These are phyloP conservation scores for Anaeramoeba ignava DNA, from an alignment of 78 protist species.

Conservation along the genomic window DNA sequence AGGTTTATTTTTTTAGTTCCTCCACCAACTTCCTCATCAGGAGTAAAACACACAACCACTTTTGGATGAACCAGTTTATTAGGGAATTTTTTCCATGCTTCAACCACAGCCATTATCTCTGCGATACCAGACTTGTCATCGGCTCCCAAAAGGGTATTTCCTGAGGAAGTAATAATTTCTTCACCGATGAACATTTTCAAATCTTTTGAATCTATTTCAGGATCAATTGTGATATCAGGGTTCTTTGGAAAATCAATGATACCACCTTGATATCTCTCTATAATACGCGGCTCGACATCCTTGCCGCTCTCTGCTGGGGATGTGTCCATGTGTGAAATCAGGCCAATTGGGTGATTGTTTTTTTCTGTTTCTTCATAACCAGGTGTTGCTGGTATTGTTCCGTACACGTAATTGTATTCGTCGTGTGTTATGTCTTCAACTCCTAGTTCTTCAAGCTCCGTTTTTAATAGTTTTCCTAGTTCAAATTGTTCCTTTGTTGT, in stretches of 20 bases:
- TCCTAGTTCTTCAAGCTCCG: neutral
- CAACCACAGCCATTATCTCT: neutral
- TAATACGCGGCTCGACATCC: neutral
- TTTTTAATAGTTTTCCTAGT: neutral
- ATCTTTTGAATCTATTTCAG: neutral
- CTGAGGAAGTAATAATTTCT: slow-evolving; percentile 2
- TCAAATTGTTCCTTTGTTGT: neutral
- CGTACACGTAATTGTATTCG: neutral
- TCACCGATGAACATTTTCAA: neutral
- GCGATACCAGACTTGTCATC: neutral
- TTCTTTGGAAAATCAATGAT: neutral
- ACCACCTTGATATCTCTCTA: neutral
- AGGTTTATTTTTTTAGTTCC: neutral
- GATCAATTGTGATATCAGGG: neutral
- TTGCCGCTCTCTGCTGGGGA: neutral
- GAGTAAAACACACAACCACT: neutral
- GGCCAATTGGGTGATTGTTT: neutral
- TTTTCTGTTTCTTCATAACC: neutral
- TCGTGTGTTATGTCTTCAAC: neutral
- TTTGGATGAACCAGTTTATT: no score
- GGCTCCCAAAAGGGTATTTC: neutral
- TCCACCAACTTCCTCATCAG: slow-evolving; percentile 6
- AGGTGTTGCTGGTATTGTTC: neutral
- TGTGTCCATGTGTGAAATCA: slow-evolving; percentile 11
- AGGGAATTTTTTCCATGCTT: neutral